These are phyloP conservation scores for Globisporangium cystogenes DNA, from an alignment of 352 stramenopile genomes.

Conservation along the genomic window DNA sequence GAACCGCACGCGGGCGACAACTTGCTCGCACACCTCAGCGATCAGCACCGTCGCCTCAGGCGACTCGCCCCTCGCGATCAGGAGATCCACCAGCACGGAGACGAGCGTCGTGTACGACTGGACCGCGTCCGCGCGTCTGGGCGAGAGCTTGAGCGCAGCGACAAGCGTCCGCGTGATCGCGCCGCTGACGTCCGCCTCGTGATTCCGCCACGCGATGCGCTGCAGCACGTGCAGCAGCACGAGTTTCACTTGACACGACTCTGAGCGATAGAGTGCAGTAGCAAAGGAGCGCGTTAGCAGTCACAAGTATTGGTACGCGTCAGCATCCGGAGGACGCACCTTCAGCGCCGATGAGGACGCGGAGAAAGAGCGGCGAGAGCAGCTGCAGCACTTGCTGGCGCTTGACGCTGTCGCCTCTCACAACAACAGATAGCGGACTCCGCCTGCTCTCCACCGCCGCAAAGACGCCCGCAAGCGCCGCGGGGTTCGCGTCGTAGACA, in stretches of 20 bases:
- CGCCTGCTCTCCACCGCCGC: conserved; percentile 23
- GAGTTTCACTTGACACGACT: conserved; percentile 18
- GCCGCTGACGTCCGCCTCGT: conserved; percentile 2
- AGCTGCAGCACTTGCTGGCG: conserved; percentile 15
- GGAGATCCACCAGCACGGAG: conserved; percentile 31
- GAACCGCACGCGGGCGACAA: conserved; percentile 15
- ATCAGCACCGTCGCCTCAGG: conserved; percentile 6
- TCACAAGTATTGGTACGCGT: not conserved
- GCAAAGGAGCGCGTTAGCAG: not conserved
- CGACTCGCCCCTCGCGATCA: conserved; percentile 9
- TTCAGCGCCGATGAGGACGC: conserved; percentile 24
- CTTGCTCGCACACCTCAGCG: conserved; percentile 4
- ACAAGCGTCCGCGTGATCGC: conserved; percentile 19
- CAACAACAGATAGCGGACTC: conserved; percentile 2
- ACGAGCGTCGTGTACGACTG: conserved; percentile 34
- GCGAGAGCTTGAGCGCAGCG: conserved; percentile 26
- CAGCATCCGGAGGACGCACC: conserved; percentile 9
- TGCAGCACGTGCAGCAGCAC: conserved; percentile 30
- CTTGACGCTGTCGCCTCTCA: not conserved
- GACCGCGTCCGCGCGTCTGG: conserved; percentile 13
- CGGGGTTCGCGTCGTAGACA: conserved; percentile 34
- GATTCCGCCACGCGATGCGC: conserved; percentile 33
- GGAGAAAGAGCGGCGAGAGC: conserved; percentile 25
- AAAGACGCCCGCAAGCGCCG: conserved; percentile 32
- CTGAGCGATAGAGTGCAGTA: not conserved